These are phyloP conservation scores for Talaromyces marneffei DNA, from an alignment of 2,329 filamentous ascomycete genomes.

Conservation along the genomic window DNA sequence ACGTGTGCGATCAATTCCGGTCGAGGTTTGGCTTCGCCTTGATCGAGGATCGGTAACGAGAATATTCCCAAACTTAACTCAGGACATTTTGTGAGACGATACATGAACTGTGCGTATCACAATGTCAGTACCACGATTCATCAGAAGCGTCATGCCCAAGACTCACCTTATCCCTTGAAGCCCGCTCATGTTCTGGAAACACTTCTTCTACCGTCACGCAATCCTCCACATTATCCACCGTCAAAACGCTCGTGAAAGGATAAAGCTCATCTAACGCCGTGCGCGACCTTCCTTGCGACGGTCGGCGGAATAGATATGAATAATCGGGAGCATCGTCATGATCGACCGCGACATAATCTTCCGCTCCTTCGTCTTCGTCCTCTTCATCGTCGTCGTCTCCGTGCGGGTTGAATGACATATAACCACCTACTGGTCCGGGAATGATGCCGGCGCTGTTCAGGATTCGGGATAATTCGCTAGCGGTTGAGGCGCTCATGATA, in stretches of 20 bases:
- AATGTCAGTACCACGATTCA: not conserved
- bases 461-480: slow-evolving; percentile 15
- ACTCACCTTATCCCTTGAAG: slow-evolving; percentile 55
- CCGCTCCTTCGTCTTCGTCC: slow-evolving; percentile 25
- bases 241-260: slow-evolving; percentile 69
- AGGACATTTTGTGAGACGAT: slow-evolving; percentile 67
- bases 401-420: slow-evolving; percentile 16
- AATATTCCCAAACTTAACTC: slow-evolving; percentile 77
- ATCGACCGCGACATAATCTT: slow-evolving; percentile 39
- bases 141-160: not conserved
- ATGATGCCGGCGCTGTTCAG: slow-evolving; percentile 13
- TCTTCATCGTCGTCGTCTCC: slow-evolving; percentile 24
- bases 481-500: slow-evolving; percentile 8
- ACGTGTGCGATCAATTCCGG: slow-evolving; percentile 68
- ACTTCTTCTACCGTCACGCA: slow-evolving; percentile 55
- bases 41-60: slow-evolving; percentile 51
- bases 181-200: slow-evolving; percentile 55
- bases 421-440: slow-evolving; percentile 10
- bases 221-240: slow-evolving; percentile 45
- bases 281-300: slow-evolving; percentile 29
- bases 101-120: slow-evolving; percentile 31
- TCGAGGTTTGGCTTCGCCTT: slow-evolving; percentile 54
- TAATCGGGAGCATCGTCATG: slow-evolving; percentile 37
- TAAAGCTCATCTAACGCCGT: slow-evolving; percentile 55
- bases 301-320: slow-evolving; percentile 38